Evolutionary conservation across 352 stramenopile genomes (phyloP), one percentile per base, ranked within the genome.

Genomic region (Pythium aquatile): DNA sequence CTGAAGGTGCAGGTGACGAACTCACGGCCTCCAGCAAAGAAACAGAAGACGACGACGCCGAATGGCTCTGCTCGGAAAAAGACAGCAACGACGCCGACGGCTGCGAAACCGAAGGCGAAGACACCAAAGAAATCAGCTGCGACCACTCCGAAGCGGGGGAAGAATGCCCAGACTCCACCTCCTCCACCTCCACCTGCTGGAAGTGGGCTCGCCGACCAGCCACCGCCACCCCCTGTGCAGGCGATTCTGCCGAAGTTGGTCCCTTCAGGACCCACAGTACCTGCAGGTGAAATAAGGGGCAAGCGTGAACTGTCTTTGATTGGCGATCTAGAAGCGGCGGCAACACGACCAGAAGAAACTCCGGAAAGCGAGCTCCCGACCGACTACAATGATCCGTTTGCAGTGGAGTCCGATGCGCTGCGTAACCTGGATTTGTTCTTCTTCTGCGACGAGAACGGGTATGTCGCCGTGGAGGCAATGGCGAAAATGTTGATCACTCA

Each of bases 391-490:
- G 84, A 93, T 57, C 74, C 74, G 26, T 87, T 79, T 58, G 76
- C 82, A 16, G 69, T 87, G 40, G 84, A 83, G 47, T 70, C 73
- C 37, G 86, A 94, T 58, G 77, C 76, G 5, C 65, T 94, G 47
- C 86, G 86, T 5, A 88, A 88, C 57, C 73, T 94, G 30, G 86
- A 94, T 40, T 65, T 91, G 68, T 94, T 94, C 47, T 94, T 89
- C 75, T 94, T 94, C 55, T 94, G 86, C 44, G 86, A 94, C 47
- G 82, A 94, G 54, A 69, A 88, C 66, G 86, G 86, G 86, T 93
- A 75, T 47, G 82, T 76, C 7, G 14, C 8, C 30, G n/a, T 51
- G 44, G 40, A 26, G 10, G 16, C 16, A 47, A 3, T 16, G 6
- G 20, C 14, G 10, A 17, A 5, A 4, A 17, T 30, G 42, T 35